A percentile compares a stretch with the other conserved stretches of the same genome.
Conservation (phyloP, 1,284 basidiomycete species). For the Trichosporon sp. region DNA sequence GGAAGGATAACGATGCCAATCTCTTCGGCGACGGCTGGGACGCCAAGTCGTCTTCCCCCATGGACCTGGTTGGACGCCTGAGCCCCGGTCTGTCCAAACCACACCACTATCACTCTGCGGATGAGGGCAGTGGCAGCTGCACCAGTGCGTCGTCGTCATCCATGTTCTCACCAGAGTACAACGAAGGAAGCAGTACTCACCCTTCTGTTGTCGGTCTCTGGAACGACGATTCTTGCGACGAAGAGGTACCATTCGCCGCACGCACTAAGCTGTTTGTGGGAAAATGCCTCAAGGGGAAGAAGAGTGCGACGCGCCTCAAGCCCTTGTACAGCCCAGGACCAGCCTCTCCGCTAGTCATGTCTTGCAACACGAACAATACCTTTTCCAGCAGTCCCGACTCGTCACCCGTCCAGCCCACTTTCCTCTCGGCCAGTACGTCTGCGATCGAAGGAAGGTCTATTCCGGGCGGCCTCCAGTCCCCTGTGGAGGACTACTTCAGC, state of each 20-base stretch:
- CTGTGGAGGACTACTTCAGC: slow-evolving; percentile 3
- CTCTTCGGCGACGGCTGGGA: not conserved
- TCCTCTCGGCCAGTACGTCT: slow-evolving; percentile 6
- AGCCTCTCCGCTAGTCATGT: not conserved
- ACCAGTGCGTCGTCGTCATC: slow-evolving; percentile 42
- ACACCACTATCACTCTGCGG: slow-evolving; percentile 30
- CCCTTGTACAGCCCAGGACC: not conserved
- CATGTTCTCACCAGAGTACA: slow-evolving; percentile 38
- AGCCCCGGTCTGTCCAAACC: slow-evolving; percentile 3
- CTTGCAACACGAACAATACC: slow-evolving; percentile 9
- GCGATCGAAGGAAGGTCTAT: not conserved
- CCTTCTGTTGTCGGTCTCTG: slow-evolving; percentile 40
- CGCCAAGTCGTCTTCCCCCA: slow-evolving; percentile 29
- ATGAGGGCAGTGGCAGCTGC: slow-evolving; percentile 46
- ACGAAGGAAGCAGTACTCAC: slow-evolving; percentile 32
- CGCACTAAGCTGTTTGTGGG: slow-evolving; percentile 11
- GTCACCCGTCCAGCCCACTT: not conserved
- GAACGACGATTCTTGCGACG: slow-evolving; percentile 38
- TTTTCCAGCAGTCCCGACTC: slow-evolving; percentile 13
- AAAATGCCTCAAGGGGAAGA: not conserved
- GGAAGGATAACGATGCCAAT: not conserved
- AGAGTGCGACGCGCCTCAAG: slow-evolving; percentile 33
- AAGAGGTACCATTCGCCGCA: slow-evolving; percentile 23
- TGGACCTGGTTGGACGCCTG: slow-evolving; percentile 7
- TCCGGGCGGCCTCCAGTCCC: not conserved